phyloP scores from a whole-genome alignment of 2,329 filamentous ascomycete species.

The Parafenestella ontariensis region DNA sequence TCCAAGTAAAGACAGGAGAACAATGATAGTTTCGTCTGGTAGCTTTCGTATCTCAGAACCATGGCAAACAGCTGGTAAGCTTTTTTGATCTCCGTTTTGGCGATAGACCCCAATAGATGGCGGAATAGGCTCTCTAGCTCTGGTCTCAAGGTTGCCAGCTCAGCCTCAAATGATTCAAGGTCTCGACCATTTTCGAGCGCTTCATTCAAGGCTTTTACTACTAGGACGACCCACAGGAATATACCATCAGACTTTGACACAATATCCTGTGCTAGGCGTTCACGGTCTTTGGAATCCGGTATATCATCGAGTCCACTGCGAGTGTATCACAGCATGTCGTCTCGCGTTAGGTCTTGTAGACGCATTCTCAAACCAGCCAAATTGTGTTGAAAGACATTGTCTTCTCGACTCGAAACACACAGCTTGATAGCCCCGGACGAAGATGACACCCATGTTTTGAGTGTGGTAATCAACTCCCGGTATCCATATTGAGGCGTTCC shows the following conservation, averaged over 20 bases:
- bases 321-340: conserved; percentile 5
- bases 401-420: conserved; percentile 19
- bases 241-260: conserved; percentile 9
- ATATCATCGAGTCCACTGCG: background rate
- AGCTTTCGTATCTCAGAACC: background rate
- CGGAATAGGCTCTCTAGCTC: conserved; percentile 2
- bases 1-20: background rate
- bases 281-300: background rate
- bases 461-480: background rate
- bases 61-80: conserved; percentile 2
- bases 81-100: background rate
- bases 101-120: conserved; percentile 1
- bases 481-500: conserved; percentile 1
- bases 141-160: background rate
- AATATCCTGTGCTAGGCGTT: background rate
- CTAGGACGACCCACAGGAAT: conserved; percentile 14
- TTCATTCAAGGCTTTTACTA: conserved; percentile 5
- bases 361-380: conserved; percentile 1
- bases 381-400: conserved; percentile 11
- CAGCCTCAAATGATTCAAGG: background rate
- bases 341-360: conserved; percentile 10
- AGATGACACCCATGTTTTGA: background rate
- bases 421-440: conserved; percentile 9
- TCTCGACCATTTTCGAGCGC: background rate
- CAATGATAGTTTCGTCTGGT: background rate